Evolutionary conservation across 1,284 basidiomycete species (phyloP).

Genomic region (Boletellus deceptivus): DNA sequence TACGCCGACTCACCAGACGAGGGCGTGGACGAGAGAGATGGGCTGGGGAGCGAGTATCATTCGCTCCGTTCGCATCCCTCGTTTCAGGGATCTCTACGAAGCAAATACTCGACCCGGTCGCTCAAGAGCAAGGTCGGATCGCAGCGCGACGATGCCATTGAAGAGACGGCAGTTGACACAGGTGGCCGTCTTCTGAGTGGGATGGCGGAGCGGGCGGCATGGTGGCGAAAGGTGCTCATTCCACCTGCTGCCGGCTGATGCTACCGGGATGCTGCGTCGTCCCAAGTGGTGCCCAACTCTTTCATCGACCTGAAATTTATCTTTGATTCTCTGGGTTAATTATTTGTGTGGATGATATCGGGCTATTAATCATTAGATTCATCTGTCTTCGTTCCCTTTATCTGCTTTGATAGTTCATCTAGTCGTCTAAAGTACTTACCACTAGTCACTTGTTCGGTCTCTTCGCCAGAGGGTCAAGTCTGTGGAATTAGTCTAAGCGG

Average conservation of each 20-base stretch:
- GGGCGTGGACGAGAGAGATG: slow-evolving; percentile 14
- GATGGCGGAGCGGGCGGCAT: slow-evolving; percentile 24
- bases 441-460: background rate
- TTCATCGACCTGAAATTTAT: background rate
- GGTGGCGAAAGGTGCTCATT: slow-evolving; percentile 33
- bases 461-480: background rate
- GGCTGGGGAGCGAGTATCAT: slow-evolving; percentile 32
- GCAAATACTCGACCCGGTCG: slow-evolving; percentile 19
- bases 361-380: background rate
- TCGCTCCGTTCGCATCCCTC: slow-evolving; percentile 30
- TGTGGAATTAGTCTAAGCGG: slow-evolving; percentile 4
- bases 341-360: background rate
- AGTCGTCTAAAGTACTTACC: slow-evolving; percentile 10
- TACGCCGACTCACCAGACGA: slow-evolving; percentile 27
- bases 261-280: no score
- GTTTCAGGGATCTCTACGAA: slow-evolving; percentile 23
- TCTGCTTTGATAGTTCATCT: background rate
- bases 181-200: background rate
- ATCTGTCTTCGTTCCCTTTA: background rate
- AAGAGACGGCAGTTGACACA: slow-evolving; percentile 2
- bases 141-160: background rate
- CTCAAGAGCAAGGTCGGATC: slow-evolving; percentile 10
- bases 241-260: slow-evolving; percentile 16
- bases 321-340: slow-evolving; percentile 1
- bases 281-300: background rate